A percentile compares a stretch with the other conserved stretches of the same genome.
Conservation (phyloP, 2,329 filamentous ascomycete genomes). For the Stagonosporopsis cucurbitacearum region DNA sequence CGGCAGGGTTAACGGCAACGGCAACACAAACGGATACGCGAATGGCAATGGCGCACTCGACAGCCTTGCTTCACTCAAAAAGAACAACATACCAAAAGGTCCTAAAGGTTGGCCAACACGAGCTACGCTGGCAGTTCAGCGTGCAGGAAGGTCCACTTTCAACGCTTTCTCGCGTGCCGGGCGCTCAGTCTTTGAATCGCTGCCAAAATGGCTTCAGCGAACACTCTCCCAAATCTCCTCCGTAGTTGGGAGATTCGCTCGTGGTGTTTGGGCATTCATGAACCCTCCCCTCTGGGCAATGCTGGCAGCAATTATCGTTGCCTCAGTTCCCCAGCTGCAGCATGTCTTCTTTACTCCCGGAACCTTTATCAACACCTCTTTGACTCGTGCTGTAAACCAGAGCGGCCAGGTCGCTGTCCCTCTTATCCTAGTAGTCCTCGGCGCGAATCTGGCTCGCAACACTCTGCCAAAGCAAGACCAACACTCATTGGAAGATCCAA, state of each 20-base stretch:
- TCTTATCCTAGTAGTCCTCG: conserved; percentile 91
- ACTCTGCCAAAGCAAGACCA: conserved; percentile 74
- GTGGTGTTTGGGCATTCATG: conserved; percentile 90
- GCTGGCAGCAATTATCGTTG: conserved; percentile 87
- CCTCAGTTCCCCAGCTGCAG: conserved; percentile 84
- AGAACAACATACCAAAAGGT: conserved; percentile 39
- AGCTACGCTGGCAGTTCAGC: conserved; percentile 26
- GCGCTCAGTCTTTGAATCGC: conserved; percentile 52
- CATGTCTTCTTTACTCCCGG: conserved; percentile 85
- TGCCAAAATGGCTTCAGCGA: conserved; percentile 63
- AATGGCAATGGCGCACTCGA: conserved; percentile 60
- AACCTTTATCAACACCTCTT: conserved; percentile 90
- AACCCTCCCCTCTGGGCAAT: conserved; percentile 98
- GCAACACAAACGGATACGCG: conserved; percentile 45
- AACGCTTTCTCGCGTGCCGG: conserved; percentile 41
- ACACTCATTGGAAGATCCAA: conserved; percentile 72
- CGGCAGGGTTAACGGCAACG: conserved; percentile 48
- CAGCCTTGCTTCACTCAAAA: conserved; percentile 25
- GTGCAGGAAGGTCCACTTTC: conserved; percentile 31
- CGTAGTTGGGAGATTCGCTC: conserved; percentile 60
- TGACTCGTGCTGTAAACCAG: conserved; percentile 84
- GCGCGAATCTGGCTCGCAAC: conserved; percentile 91
- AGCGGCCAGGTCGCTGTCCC: conserved; percentile 92
- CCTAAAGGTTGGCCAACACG: conserved; percentile 45
- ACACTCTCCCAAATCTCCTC: conserved; percentile 53